These are phyloP conservation scores for Vitis hybrid DNA, from an alignment of 177 flowering plant genomes.

Conservation along the genomic window DNA sequence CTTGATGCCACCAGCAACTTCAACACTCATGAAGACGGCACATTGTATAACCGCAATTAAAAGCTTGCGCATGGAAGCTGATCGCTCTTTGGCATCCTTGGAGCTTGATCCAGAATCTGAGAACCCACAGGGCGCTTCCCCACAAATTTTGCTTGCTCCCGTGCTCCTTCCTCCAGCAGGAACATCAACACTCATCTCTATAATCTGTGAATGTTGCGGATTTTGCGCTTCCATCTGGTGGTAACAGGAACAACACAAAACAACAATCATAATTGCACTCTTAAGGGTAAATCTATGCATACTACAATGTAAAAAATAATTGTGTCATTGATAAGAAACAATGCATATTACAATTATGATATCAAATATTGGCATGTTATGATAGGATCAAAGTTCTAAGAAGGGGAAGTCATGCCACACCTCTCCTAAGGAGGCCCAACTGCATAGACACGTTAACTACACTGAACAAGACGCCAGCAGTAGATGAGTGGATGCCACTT, in stretches of 20 bases:
- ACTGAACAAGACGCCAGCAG: not conserved
- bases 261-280: not conserved
- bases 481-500: not conserved
- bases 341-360: too few relatives aligned
- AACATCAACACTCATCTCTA: slow-evolving; percentile 29
- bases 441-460: not conserved
- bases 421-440: not conserved
- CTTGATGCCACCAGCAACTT: slow-evolving; percentile 48
- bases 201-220: slow-evolving; percentile 24
- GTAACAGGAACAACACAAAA: not conserved
- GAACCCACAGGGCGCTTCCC: slow-evolving; percentile 45
- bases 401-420: not conserved
- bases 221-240: slow-evolving; percentile 34
- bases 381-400: too few relatives aligned
- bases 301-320: not conserved
- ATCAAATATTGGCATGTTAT: too few relatives aligned
- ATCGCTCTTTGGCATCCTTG: slow-evolving; percentile 38
- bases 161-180: slow-evolving; percentile 6
- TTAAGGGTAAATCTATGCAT: not conserved
- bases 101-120: slow-evolving; percentile 27
- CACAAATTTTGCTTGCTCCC: slow-evolving; percentile 31
- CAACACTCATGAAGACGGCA: slow-evolving; percentile 42
- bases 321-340: not conserved
- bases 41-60: slow-evolving; percentile 33
- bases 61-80: slow-evolving; percentile 44